Base-by-base conservation (phyloP, 2,329 filamentous ascomycete species). In the Samsoniella hepiali region DNA sequence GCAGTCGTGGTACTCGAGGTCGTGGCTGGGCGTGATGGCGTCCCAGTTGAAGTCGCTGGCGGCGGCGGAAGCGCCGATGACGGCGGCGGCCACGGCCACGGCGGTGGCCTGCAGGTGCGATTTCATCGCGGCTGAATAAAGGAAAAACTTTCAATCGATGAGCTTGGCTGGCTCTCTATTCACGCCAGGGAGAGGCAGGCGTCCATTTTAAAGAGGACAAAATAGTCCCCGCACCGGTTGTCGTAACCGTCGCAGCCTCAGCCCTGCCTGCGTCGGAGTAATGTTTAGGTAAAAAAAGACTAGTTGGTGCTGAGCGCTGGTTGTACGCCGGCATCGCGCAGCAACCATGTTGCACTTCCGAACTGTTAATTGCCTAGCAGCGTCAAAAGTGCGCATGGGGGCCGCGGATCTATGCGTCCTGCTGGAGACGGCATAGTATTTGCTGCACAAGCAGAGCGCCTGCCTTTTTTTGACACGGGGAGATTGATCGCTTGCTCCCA, bases 1-100 rank as follows among this genome's bases (percentile, higher is more conserved):
- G 71, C 79, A 82, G 4, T 68, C 66, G 42, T 77, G 73, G 64
- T 77, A 81, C 3, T 71, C 65, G 32, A 82, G 70, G 40, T 75
- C 67, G 11, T 65, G 54, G 4, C 72, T 73, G 2, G 79, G 76
- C 5, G 64, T 69, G 62, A 81, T 67, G 32, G 65, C 50, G 1
- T 65, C 34, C 78, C 78, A 79, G 65, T 78, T 65, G 65, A 79
- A 79, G 53, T 10, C n/a, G 36, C 27, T 29, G n/a, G 58, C n/a
- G 40, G 58, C 13, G 17, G 58, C 36, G 17, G 49, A 15, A n/a
- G 13, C 38, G 29, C 22, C 8, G 22, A 51, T 7, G 29, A 29
- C 47, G 5, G 17, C 38, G 17, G 40, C 40, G 27, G 49, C 40
- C 17, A 42, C 9, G 29, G 40, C 36, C 15, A 61, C 8, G 17